These are phyloP conservation scores for Echium plantagineum DNA, from an alignment of 257 asterid genomes.

Conservation along the genomic window DNA sequence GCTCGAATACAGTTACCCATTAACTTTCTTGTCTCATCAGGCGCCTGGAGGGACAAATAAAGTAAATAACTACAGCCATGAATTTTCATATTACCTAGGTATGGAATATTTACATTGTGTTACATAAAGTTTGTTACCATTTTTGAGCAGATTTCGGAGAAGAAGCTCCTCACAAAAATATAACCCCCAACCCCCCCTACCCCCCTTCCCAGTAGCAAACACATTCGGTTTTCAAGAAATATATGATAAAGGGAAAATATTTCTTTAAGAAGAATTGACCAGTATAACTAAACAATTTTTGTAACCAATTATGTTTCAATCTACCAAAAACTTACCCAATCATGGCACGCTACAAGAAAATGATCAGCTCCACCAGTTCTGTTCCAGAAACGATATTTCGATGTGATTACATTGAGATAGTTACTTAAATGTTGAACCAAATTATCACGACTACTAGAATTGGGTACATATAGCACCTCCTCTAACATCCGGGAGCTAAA, in stretches of 20 bases:
- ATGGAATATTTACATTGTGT: background rate
- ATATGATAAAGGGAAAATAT: too few relatives aligned
- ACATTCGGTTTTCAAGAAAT: too few relatives aligned
- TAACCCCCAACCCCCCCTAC: too few relatives aligned
- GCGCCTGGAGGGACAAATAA: constrained; percentile 40
- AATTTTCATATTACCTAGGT: background rate
- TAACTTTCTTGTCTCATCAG: constrained; percentile 44
- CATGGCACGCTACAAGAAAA: constrained; percentile 59
- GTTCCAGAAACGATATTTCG: constrained; percentile 45
- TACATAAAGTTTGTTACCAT: background rate
- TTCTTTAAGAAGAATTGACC: too few relatives aligned
- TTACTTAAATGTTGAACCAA: constrained; percentile 22
- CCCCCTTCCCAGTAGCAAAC: too few relatives aligned
- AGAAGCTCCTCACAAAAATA: background rate
- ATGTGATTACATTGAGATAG: constrained; percentile 20
- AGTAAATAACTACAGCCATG: background rate
- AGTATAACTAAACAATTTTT: too few relatives aligned
- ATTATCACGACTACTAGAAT: constrained; percentile 32
- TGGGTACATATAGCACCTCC: constrained; percentile 33
- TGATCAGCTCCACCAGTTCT: constrained; percentile 50
- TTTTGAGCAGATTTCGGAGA: background rate
- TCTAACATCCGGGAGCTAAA: constrained; percentile 40
- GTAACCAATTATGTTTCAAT: too few relatives aligned
- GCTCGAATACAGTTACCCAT: constrained; percentile 78
- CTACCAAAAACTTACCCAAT: constrained; percentile 30